phyloP scores from a whole-genome alignment of 2,329 filamentous ascomycete genomes.

The Elsinoe fawcettii region DNA sequence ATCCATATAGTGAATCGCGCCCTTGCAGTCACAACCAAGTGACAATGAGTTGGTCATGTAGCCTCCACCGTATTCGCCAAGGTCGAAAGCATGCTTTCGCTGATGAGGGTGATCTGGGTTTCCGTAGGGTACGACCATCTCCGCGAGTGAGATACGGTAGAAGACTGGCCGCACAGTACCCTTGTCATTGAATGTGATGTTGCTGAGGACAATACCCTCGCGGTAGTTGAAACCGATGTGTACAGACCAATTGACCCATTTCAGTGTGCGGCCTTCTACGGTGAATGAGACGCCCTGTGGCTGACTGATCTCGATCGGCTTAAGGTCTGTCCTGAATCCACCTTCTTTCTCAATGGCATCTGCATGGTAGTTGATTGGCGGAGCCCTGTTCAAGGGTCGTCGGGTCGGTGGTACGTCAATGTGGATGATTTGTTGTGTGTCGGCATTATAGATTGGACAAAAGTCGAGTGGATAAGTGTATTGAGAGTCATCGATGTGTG shows the following conservation, averaged over 20 bases:
- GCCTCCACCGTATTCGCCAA: conserved; percentile 71
- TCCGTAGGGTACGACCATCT: conserved; percentile 90
- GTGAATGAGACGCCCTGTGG: conserved; percentile 84
- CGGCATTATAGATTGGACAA: conserved; percentile 81
- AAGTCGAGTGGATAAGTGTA: conserved; percentile 91
- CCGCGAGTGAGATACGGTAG: conserved; percentile 79
- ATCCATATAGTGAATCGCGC: conserved; percentile 84
- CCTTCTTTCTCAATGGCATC: conserved; percentile 63
- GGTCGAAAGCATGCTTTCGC: conserved; percentile 68
- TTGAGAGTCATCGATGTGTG: conserved; percentile 75
- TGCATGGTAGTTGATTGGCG: conserved; percentile 72
- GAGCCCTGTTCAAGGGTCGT: conserved; percentile 62
- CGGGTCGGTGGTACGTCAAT: conserved; percentile 77
- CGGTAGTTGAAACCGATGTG: conserved; percentile 94
- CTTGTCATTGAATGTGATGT: conserved; percentile 84
- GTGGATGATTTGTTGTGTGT: conserved; percentile 68
- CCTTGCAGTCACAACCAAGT: conserved; percentile 79
- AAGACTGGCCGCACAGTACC: conserved; percentile 69
- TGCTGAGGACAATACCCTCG: conserved; percentile 82
- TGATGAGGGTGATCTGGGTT: conserved; percentile 75
- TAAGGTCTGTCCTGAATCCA: conserved; percentile 70
- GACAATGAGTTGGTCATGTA: conserved; percentile 60
- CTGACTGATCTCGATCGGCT: conserved; percentile 81
- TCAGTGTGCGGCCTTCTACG: conserved; percentile 63
- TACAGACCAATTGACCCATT: conserved; percentile 91